Evolutionary conservation across 306 rosid species (phyloP), one percentile per base, ranked within the genome.

Genomic region (Castanea crenata): DNA sequence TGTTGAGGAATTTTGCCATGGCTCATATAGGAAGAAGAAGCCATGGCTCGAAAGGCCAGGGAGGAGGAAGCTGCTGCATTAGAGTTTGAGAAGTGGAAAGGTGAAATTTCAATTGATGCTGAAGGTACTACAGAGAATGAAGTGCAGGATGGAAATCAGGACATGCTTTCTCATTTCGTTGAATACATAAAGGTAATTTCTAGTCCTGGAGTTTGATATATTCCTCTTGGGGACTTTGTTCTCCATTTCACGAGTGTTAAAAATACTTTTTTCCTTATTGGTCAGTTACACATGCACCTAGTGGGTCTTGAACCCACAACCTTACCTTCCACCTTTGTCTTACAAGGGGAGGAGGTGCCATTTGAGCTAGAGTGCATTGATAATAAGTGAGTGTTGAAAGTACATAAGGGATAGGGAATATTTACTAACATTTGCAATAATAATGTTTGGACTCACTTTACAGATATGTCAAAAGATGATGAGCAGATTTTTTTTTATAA

Each of bases 41-140:
- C 96, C 74, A 78, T 69, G 83, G 96, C 93, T 71, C 96, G 82
- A 74, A 93, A 89, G 84, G 99, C 96, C 73, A 89, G 83, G 94
- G 99, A 93, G 83, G 99, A 93, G 83, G 98, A 89, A 79, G 97
- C 94, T 80, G 97, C 99, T 80, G 96, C 98, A 25, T 77, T 91
- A 68, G 99, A 96, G 83, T 93, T 95, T 87, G 98, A 93, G 23
- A 96, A 93, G 88, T 96, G 99, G 99, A 96, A 93, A 85, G 98
- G 96, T 1, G 99, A 90, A 67, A 91, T 96, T 85, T 93, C 99
- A 14, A 78, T 96, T 38, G 99, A 96, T 83, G 98, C 88, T 67
- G 99, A 96, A 89, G 99, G 99, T 78, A 89, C 90, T 55, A 88
- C 88, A 25, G 99, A 88, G 76, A 83, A 81, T 83, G 99, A 90